These are phyloP conservation scores for Phaseolus lunatus DNA, from an alignment of 306 rosid genomes.

Conservation along the genomic window DNA sequence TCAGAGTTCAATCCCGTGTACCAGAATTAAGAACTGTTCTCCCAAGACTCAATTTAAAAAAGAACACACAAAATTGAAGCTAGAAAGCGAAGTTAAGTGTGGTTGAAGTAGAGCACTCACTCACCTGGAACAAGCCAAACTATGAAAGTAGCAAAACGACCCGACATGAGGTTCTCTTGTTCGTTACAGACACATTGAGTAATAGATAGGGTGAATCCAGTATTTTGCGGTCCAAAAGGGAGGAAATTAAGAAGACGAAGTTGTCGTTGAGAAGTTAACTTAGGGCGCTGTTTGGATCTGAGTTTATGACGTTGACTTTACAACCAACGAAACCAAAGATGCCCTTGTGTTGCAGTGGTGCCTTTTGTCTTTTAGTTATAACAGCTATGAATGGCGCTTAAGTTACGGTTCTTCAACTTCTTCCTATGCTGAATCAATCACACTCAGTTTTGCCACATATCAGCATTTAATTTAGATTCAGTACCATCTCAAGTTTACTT, in stretches of 20 bases:
- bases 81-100: background rate
- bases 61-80: background rate
- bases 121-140: conserved; percentile 41
- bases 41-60: background rate
- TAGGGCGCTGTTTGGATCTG: conserved; percentile 39
- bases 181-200: background rate
- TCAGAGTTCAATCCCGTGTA: conserved; percentile 18
- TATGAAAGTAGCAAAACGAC: conserved; percentile 19
- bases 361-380: background rate
- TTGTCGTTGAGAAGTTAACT: conserved; percentile 30
- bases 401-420: background rate
- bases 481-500: background rate
- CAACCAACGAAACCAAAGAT: conserved; percentile 16
- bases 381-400: background rate
- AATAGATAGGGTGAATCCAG: background rate
- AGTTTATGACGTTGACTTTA: conserved; percentile 45
- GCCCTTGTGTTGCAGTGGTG: background rate
- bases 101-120: background rate
- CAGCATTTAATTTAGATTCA: background rate
- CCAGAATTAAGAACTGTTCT: background rate
- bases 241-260: conserved; percentile 1
- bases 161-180: conserved; percentile 33
- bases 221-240: background rate
- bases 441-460: background rate
- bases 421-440: background rate